Conservation (phyloP, 192 early-diverging fungal genomes). For the Thoreauomyces humboldtii region DNA sequence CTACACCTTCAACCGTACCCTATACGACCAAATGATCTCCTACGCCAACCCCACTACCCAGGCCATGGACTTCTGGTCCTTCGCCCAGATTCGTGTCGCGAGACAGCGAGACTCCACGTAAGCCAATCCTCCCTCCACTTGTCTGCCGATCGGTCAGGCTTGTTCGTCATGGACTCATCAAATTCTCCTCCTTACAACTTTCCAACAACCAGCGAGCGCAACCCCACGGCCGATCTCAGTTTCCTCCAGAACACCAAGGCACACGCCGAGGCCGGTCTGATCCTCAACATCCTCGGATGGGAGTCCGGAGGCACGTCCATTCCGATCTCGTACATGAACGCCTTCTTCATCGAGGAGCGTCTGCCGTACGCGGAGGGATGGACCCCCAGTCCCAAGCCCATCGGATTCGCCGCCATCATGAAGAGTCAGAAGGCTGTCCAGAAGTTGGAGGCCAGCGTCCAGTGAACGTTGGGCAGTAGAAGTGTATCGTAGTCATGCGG, state of each 20-base stretch:
- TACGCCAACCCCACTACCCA: slow-evolving; percentile 8
- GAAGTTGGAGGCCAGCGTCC: too few species aligned
- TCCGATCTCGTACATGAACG: background rate
- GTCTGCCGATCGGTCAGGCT: too few species aligned
- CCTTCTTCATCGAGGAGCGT: slow-evolving; percentile 14
- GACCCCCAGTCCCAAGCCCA: too few species aligned
- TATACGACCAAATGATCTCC: slow-evolving; percentile 16
- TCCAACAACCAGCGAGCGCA: too few species aligned
- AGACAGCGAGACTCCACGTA: too few species aligned
- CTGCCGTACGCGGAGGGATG: slow-evolving; percentile 18
- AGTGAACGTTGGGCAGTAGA: too few species aligned
- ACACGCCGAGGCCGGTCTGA: slow-evolving; percentile 17
- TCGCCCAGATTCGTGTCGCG: background rate
- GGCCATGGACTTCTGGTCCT: slow-evolving; percentile 1
- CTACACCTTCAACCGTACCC: slow-evolving; percentile 12
- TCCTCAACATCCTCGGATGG: slow-evolving; percentile 12
- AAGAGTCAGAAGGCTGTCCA: too few species aligned
- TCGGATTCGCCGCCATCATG: too few species aligned
- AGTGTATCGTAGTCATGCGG: too few species aligned
- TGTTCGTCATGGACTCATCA: too few species aligned
- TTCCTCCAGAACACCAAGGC: background rate
- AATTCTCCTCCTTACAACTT: too few species aligned
- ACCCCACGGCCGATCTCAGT: slow-evolving; percentile 11
- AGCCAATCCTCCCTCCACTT: too few species aligned
- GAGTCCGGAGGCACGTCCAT: background rate